Conservation (phyloP, 768 basidiomycete species). For the Holtermanniella nyarrowii region DNA sequence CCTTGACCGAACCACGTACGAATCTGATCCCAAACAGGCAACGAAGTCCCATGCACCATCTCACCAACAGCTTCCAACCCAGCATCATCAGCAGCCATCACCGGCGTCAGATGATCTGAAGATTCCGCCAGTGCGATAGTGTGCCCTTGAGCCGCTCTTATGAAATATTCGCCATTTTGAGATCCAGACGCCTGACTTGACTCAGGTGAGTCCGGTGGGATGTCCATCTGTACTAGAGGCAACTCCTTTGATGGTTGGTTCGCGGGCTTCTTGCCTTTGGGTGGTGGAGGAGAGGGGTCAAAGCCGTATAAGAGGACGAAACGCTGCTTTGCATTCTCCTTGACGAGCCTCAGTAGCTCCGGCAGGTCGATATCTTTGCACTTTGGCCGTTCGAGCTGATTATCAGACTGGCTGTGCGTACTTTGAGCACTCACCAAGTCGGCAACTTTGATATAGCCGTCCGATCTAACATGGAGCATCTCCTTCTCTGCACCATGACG, state of each 20-base stretch:
- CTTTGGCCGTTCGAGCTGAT: conserved; percentile 60
- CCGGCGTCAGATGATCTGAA: conserved; percentile 25
- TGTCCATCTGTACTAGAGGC: conserved; percentile 17
- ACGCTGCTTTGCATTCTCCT: conserved; percentile 40
- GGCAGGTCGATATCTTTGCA: conserved; percentile 51
- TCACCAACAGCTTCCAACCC: conserved; percentile 51
- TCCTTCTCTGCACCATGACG: conserved; percentile 76
- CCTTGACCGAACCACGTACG: conserved; percentile 15
- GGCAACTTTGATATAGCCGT: conserved; percentile 72
- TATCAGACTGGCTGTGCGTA: conserved; percentile 6
- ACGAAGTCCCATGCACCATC: conserved; percentile 37
- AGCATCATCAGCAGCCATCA: conserved; percentile 44
- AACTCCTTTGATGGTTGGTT: conserved; percentile 7
- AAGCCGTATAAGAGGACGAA: conserved; percentile 37
- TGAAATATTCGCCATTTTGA: conserved; percentile 28
- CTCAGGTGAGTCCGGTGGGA: background rate
- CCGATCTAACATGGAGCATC: conserved; percentile 61
- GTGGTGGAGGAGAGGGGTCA: conserved; percentile 27
- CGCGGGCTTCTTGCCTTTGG: conserved; percentile 15
- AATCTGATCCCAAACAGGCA: conserved; percentile 32
- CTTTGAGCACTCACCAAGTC: conserved; percentile 61
- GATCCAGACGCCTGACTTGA: background rate
- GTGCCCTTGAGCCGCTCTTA: conserved; percentile 39
- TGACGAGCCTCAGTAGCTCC: conserved; percentile 36
- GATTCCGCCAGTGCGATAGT: conserved; percentile 28